phyloP scores from a whole-genome alignment of 148 eudicot species.

The Rhododendron vialii region DNA sequence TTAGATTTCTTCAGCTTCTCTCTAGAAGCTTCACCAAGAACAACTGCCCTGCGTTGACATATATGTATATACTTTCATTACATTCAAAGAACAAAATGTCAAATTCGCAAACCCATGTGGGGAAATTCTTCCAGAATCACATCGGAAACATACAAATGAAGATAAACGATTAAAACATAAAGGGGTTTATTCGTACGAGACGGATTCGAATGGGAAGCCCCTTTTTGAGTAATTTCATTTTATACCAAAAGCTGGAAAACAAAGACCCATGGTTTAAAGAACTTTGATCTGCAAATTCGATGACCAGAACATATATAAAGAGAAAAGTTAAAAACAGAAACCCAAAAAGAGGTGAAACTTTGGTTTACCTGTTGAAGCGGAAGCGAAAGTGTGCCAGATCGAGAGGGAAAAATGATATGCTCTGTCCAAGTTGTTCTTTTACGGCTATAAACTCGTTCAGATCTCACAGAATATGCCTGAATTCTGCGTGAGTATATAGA shows the following conservation, averaged over 20 bases:
- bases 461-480: not conserved
- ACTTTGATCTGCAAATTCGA: not conserved
- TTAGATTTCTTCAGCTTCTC: slow-evolving; percentile 40
- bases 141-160: not conserved
- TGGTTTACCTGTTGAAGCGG: slow-evolving; percentile 5
- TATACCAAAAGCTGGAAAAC: not conserved
- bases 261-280: not conserved
- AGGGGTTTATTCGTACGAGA: not conserved
- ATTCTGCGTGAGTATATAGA: not conserved
- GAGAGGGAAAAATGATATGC: not conserved
- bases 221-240: not conserved
- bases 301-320: not conserved
- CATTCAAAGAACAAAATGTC: not conserved
- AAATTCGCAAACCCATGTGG: not conserved
- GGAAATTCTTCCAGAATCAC: not conserved
- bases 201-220: not conserved
- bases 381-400: slow-evolving; percentile 7
- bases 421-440: not conserved
- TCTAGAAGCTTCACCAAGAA: slow-evolving; percentile 28
- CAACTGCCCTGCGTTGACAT: slow-evolving; percentile 15
- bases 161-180: not conserved
- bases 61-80: not conserved
- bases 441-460: not conserved
- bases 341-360: not conserved
- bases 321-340: not conserved